A percentile compares a stretch with the other conserved stretches of the same genome.
Conservation (phyloP, 352 stramenopile genomes). For the Pythium monospermum region DNA sequence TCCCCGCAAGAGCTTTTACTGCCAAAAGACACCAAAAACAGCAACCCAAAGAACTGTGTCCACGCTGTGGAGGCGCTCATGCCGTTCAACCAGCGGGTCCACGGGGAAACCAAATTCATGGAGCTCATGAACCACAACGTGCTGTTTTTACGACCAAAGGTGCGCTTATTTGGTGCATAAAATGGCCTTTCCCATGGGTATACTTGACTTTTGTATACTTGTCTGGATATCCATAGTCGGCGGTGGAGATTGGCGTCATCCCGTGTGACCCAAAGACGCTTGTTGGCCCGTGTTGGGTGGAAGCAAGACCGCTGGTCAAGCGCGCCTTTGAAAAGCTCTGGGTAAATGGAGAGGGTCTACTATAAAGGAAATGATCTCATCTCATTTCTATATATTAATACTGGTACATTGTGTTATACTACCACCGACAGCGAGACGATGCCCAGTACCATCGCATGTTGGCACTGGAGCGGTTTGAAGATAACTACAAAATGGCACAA, state of each 20-base stretch:
- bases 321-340: constrained; percentile 63
- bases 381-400: too few relatives aligned
- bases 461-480: constrained; percentile 58
- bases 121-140: constrained; percentile 49
- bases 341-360: too few relatives aligned
- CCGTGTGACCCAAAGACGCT: constrained; percentile 44
- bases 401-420: neutral
- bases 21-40: constrained; percentile 25
- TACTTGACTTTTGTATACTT: neutral
- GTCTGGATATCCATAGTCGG: constrained; percentile 22
- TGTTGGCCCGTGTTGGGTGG: constrained; percentile 61
- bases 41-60: constrained; percentile 39
- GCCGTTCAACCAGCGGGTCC: constrained; percentile 49
- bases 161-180: constrained; percentile 7
- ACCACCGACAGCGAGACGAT: constrained; percentile 43
- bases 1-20: constrained; percentile 44
- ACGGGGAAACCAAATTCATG: constrained; percentile 63
- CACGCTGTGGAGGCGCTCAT: constrained; percentile 50
- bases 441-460: constrained; percentile 46
- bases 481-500: constrained; percentile 44
- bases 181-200: neutral
- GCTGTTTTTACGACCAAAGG: constrained; percentile 62
- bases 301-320: constrained; percentile 49
- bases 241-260: constrained; percentile 68
- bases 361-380: too few relatives aligned